A percentile compares a stretch with the other conserved stretches of the same genome.
Conservation (phyloP, 2,329 filamentous ascomycete species). For the Pezicula neosporulosa region DNA sequence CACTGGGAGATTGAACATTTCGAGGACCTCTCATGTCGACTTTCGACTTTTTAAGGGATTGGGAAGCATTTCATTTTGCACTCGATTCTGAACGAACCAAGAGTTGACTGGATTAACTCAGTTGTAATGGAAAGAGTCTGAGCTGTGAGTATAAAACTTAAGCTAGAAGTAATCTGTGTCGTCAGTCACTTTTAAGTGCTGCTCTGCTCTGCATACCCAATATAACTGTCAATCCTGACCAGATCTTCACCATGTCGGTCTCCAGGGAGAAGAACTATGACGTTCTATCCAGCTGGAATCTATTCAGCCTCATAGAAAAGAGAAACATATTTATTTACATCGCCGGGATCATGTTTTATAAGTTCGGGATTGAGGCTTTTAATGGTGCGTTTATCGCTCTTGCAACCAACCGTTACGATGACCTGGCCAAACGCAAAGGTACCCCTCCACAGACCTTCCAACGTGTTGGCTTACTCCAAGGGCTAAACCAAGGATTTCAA, state of each 20-base stretch:
- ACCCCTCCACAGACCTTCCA: conserved; percentile 38
- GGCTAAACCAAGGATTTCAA: conserved; percentile 47
- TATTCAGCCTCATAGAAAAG: conserved; percentile 37
- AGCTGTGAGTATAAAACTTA: too few species aligned
- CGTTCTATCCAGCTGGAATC: conserved; percentile 14
- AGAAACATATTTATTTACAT: conserved; percentile 45
- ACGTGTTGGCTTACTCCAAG: conserved; percentile 42
- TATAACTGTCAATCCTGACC: too few species aligned
- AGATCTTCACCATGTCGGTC: neutral
- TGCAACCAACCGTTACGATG: conserved; percentile 46
- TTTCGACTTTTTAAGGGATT: too few species aligned
- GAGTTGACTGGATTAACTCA: too few species aligned
- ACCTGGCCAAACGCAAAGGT: conserved; percentile 32
- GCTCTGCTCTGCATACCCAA: too few species aligned
- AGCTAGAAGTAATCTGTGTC: too few species aligned
- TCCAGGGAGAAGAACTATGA: neutral
- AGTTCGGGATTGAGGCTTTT: conserved; percentile 48
- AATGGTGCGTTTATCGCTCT: conserved; percentile 46
- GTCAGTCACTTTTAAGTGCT: too few species aligned
- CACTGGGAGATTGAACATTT: too few species aligned
- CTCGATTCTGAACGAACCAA: too few species aligned
- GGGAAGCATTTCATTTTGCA: too few species aligned
- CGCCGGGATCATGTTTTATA: conserved; percentile 47
- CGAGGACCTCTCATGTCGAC: too few species aligned
- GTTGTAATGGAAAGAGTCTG: too few species aligned